Evolutionary conservation across 2,329 filamentous ascomycete species (phyloP).

Genomic region (Fusarium sp.): DNA sequence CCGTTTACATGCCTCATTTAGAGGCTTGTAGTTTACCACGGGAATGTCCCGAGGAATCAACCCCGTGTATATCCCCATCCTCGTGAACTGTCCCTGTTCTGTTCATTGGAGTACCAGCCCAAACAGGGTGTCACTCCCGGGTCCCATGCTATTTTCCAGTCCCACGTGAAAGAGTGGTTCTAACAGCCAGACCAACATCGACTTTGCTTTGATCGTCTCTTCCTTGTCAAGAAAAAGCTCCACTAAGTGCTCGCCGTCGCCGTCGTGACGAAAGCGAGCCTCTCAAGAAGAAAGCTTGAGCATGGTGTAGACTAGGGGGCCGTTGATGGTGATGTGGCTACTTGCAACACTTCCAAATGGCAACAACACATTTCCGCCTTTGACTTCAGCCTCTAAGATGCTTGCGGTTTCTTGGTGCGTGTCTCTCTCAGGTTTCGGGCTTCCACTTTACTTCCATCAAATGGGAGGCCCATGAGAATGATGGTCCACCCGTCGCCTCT

Average conservation of each 20-base stretch:
- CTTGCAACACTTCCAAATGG: background rate
- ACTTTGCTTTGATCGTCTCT: background rate
- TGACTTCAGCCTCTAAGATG: background rate
- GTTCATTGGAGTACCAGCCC: background rate
- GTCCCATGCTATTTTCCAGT: background rate
- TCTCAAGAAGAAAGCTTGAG: background rate
- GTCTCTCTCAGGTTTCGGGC: background rate
- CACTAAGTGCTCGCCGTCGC: background rate
- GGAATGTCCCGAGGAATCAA: background rate
- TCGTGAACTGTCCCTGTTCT: background rate
- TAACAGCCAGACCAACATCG: background rate
- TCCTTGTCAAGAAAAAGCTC: background rate
- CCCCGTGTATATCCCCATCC: background rate
- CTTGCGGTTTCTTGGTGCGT: background rate
- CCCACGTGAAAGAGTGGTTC: rapidly evolving
- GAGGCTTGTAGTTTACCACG: background rate
- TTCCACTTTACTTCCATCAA: background rate
- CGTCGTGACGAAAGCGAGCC: background rate
- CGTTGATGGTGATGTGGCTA: background rate
- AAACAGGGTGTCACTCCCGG: background rate
- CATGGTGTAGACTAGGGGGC: background rate
- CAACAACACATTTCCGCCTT: background rate
- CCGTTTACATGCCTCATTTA: background rate
- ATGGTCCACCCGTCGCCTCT: background rate
- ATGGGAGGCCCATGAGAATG: background rate